Conservation (phyloP, 805 yeast genomes). For the Yarrowia bubula region DNA sequence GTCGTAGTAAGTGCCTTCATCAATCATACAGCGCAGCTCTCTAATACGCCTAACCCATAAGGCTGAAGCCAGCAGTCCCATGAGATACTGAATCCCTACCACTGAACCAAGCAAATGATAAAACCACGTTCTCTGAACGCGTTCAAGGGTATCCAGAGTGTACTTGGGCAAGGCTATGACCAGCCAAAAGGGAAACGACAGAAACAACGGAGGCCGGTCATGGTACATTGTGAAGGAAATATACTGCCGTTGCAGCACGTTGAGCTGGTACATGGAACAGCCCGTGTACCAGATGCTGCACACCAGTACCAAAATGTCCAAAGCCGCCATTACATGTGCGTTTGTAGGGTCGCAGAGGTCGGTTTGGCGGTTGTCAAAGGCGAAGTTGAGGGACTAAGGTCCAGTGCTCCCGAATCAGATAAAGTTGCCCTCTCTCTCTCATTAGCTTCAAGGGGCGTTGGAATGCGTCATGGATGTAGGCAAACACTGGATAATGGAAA, state of each 20-base stretch:
- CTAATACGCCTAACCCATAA: not conserved
- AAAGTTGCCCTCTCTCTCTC: not conserved
- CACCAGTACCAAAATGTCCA: slow-evolving; percentile 3
- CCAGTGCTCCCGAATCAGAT: not conserved
- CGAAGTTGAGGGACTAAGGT: not conserved
- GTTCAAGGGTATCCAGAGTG: not conserved
- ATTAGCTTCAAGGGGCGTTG: not conserved
- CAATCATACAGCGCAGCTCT: slow-evolving; percentile 2
- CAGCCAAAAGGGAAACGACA: slow-evolving; percentile 11
- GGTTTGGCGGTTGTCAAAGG: not conserved
- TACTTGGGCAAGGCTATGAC: slow-evolving; percentile 15
- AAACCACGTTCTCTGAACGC: not conserved
- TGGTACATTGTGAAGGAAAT: slow-evolving; percentile 21
- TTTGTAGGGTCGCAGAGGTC: not conserved
- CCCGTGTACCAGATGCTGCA: slow-evolving; percentile 22
- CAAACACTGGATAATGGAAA: too few relatives aligned
- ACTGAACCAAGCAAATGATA: slow-evolving; percentile 1
- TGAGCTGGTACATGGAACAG: slow-evolving; percentile 17
- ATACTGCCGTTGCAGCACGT: slow-evolving; percentile 14
- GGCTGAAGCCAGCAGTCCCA: slow-evolving; percentile 4
- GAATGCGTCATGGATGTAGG: too few relatives aligned
- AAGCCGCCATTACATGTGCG: slow-evolving; percentile 19
- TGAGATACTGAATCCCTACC: slow-evolving; percentile 8
- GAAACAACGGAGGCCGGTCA: slow-evolving; percentile 3
- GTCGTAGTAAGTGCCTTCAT: slow-evolving; percentile 11